phyloP scores from a whole-genome alignment of 192 early-diverging fungal species.

The Dissophora ornata region DNA sequence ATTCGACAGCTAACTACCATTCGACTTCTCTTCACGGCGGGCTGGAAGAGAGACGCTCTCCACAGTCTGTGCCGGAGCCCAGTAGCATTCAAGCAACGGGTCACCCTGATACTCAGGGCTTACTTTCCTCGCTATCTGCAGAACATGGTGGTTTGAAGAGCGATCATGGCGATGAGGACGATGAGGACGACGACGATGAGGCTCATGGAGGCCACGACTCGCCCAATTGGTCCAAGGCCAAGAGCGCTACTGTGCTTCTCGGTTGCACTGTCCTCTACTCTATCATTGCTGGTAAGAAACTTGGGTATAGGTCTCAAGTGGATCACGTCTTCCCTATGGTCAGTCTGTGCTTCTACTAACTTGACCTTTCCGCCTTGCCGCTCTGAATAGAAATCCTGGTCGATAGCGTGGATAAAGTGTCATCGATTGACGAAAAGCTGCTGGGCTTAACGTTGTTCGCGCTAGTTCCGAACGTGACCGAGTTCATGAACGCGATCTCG shows the following conservation, averaged over 20 bases:
- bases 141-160: conserved; percentile 38
- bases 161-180: conserved; percentile 57
- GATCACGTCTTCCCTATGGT: neutral
- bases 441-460: conserved; percentile 95
- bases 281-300: conserved; percentile 74
- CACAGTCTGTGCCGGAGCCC: conserved; percentile 14
- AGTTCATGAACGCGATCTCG: conserved; percentile 94
- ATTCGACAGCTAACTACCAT: conserved; percentile 35
- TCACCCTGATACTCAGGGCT: conserved; percentile 30
- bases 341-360: too few species aligned
- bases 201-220: conserved; percentile 85
- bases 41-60: conserved; percentile 12
- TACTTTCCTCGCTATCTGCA: conserved; percentile 24
- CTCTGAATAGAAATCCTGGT: conserved; percentile 82
- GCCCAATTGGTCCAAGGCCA: conserved; percentile 90
- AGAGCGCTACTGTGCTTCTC: conserved; percentile 82
- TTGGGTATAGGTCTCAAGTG: neutral
- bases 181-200: conserved; percentile 69
- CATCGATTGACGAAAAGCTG: conserved; percentile 84
- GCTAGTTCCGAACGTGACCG: conserved; percentile 94
- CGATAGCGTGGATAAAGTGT: conserved; percentile 82
- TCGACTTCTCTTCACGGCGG: conserved; percentile 31
- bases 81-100: neutral
- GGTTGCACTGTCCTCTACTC: conserved; percentile 86
- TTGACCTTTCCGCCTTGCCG: too few species aligned